Evolutionary conservation across 2,329 filamentous ascomycete species (phyloP), one percentile per base, ranked within the genome.

Genomic region (Gnomoniopsis sp.): DNA sequence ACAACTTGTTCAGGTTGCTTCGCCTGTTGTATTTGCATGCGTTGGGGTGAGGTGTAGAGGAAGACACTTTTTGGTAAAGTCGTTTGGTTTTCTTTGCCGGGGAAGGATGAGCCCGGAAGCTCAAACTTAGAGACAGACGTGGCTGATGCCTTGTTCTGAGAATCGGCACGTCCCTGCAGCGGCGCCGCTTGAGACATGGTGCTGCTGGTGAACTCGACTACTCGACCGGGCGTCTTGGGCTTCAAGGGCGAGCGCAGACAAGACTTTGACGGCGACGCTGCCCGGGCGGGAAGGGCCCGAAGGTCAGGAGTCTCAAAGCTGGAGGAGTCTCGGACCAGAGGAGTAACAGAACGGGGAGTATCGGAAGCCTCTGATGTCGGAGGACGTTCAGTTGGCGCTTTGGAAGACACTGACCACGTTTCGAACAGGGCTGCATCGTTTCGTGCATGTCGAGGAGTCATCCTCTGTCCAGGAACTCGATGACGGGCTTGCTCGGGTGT

Each of bases 171-270:
- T 3, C 61, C 63, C 64, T 73, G 68, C 2, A 72, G 74, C 62
- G 80, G 76, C 11, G 76, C 73, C 1, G 74, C 64, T 1, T 79
- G 78, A 3, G 78, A 79, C 7, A 79, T 68, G 1, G 77, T 77
- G 66, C 74, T 80, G 68, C 77, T 79, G 0, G 79, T 79, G 63
- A 85, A 86, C 58, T 83, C 81, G 15, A 86, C 83, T 0, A 85
- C 79, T 0, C 81, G 78, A 4, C 83, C 83, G 0, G 81, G 81
- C 2, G 81, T 85, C 61, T 78, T 83, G 3, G 80, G 78, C 65
- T 86, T 86, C 19, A 83, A 67, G 0, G 82, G 81, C 3, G 83
- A 84, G 19, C 83, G 78, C 23, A 86, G 70, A 63, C 77, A 81
- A 1, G 83, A 86, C 66, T 86, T 86, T 10, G 70, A 74, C 0